phyloP scores from a whole-genome alignment of 805 yeast species.

The Myxozyma sirexii region DNA sequence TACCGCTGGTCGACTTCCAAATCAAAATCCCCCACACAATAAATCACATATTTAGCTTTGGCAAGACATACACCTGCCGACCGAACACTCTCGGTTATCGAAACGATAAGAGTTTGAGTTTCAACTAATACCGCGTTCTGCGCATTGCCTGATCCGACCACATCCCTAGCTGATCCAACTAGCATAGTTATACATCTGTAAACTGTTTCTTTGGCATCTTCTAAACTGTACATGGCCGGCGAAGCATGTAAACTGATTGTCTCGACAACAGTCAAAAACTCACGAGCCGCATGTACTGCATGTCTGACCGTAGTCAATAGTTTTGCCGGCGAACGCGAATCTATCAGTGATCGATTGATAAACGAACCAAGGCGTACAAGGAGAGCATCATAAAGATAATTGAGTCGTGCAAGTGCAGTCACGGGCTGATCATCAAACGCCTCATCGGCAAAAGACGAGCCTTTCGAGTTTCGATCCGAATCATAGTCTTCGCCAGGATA shows the following conservation, averaged over 20 bases:
- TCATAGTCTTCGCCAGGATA: background rate
- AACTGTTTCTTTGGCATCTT: slow-evolving; percentile 42
- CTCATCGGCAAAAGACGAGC: background rate
- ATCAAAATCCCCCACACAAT: slow-evolving; percentile 40
- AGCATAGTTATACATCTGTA: slow-evolving; percentile 42
- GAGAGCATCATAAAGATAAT: slow-evolving; percentile 43
- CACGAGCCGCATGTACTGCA: slow-evolving; percentile 47
- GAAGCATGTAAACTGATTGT: slow-evolving; percentile 36
- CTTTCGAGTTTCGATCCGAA: background rate
- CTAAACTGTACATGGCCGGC: slow-evolving; percentile 40
- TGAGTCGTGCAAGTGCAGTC: slow-evolving; percentile 41
- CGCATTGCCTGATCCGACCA: slow-evolving; percentile 37
- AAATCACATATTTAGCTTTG: slow-evolving; percentile 37
- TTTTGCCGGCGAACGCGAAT: slow-evolving; percentile 26
- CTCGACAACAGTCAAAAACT: slow-evolving; percentile 45
- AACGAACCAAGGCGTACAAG: slow-evolving; percentile 43
- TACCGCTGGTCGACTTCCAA: slow-evolving; percentile 23
- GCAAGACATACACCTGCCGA: slow-evolving; percentile 44
- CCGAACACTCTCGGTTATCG: slow-evolving; percentile 42
- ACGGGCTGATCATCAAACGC: slow-evolving; percentile 17
- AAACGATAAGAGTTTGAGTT: slow-evolving; percentile 16
- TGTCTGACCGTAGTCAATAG: slow-evolving; percentile 44
- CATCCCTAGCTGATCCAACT: slow-evolving; percentile 45
- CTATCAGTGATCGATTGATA: slow-evolving; percentile 37
- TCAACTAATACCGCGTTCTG: slow-evolving; percentile 5